Conservation (phyloP, 345 rosid species). For the Xanthoceras sorbifolium region DNA sequence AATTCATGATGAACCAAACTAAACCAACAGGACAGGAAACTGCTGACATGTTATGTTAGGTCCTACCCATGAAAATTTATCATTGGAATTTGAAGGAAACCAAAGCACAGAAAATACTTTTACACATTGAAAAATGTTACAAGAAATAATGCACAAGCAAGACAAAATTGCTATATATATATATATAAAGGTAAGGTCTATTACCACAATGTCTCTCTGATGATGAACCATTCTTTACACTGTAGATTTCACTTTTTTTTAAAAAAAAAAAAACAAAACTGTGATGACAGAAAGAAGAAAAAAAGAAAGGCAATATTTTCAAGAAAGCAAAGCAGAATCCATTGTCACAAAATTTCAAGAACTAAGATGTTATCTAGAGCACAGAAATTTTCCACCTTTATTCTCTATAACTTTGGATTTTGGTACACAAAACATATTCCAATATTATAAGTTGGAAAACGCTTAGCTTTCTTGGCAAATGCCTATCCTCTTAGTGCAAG, state of each 20-base stretch:
- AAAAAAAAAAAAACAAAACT: conserved; percentile 26
- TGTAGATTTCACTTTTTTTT: conserved; percentile 35
- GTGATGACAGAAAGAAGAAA: conserved; percentile 9
- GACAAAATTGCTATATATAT: conserved; percentile 16
- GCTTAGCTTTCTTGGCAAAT: conserved; percentile 26
- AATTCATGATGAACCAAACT: conserved; percentile 35
- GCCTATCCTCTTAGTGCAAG: conserved; percentile 21
- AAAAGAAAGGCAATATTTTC: conserved; percentile 21
- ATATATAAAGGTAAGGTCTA: background rate
- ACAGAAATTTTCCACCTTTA: conserved; percentile 13
- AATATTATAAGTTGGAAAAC: conserved; percentile 13
- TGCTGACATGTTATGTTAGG: conserved; percentile 17
- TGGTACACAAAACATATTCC: conserved; percentile 19
- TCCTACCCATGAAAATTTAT: conserved; percentile 14
- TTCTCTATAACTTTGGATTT: conserved; percentile 15
- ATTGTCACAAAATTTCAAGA: conserved; percentile 24
- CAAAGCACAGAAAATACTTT: background rate
- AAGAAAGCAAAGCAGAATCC: conserved; percentile 29
- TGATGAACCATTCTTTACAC: conserved; percentile 28
- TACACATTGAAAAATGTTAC: conserved; percentile 10
- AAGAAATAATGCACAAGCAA: conserved; percentile 11
- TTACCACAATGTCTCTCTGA: conserved; percentile 14
- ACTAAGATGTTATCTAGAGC: conserved; percentile 21
- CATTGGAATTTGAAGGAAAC: background rate
- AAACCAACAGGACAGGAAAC: conserved; percentile 22